Base-by-base conservation (phyloP, 148 eudicot genomes). In the Nepenthes gracilis region DNA sequence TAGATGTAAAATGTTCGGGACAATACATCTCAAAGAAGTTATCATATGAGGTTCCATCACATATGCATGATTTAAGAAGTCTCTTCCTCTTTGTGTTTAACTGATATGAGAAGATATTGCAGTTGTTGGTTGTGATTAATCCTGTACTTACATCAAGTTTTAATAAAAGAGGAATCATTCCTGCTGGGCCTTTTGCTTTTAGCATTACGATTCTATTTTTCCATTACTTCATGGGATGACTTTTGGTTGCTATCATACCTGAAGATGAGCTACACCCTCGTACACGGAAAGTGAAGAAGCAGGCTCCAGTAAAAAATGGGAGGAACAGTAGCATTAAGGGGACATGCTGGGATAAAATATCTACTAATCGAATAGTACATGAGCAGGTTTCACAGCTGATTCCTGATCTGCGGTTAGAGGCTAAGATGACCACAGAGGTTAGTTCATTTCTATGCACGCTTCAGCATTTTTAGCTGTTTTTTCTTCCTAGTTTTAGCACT, bases 341-440 rank as follows among this genome's bases (percentile, higher is more conserved):
- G 43, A 36, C 65, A 60, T 64, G 63, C 59, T 60, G 11, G 47
- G 76, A 61, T 6, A 77, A 77, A 33, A 53, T 67, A 57, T 54
- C 70, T 15, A 70, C 68, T 62, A 67, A 74, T 43, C 67, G 70
- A 62, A 60, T 51, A 55, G 58, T 53, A 58, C 70, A 65, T 47
- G 79, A 58, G 45, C 83, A 74, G 38, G 47, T 48, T 15, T 43
- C 73, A 33, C 83, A 58, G 65, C 51, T 63, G 58, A 67, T 82
- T 77, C 95, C 92, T 54, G 74, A 91, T 77, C 76, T 87, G 53
- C 70, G 96, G 71, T 73, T 76, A 62, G 97, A 91, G 67, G 97
- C 89, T 54, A 91, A 85, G 77, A 70, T 67, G 78, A 74, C 74
- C 57, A 85, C 97, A 5, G 53, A 49, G 53, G 53, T 49, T 40